A percentile compares a stretch with the other conserved stretches of the same genome.
Conservation (phyloP, 495 filamentous ascomycete species). For the Hyaloscypha finlandica region DNA sequence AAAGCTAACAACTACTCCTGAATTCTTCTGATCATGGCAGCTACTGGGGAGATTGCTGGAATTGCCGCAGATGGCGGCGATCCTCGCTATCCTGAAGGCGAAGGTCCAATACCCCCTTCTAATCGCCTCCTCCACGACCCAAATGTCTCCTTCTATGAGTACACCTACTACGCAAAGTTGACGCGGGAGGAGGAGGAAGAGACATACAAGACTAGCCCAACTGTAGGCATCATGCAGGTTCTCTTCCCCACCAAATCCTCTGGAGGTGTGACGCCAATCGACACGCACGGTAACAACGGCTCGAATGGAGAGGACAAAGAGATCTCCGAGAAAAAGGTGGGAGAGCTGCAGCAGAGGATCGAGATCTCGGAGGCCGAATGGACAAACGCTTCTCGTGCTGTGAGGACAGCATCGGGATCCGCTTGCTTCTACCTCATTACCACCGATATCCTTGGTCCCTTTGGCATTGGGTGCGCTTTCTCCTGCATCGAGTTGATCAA, state of each 20-base stretch:
- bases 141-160: slow-evolving; percentile 39
- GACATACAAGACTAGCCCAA: slow-evolving; percentile 30
- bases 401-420: slow-evolving; percentile 49
- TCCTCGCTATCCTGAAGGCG: neutral
- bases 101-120: neutral
- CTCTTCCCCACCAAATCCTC: slow-evolving; percentile 15
- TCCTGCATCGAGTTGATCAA: neutral
- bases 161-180: slow-evolving; percentile 47
- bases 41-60: neutral
- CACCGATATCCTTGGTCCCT: slow-evolving; percentile 59
- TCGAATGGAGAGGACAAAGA: slow-evolving; percentile 29
- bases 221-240: slow-evolving; percentile 25
- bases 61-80: slow-evolving; percentile 9
- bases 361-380: slow-evolving; percentile 35
- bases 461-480: slow-evolving; percentile 36
- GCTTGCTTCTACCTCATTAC: slow-evolving; percentile 57
- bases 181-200: slow-evolving; percentile 43
- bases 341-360: slow-evolving; percentile 18
- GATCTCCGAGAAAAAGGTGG: neutral
- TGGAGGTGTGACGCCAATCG: slow-evolving; percentile 26
- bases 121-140: slow-evolving; percentile 14
- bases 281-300: slow-evolving; percentile 18
- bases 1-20: too few species aligned
- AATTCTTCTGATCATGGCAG: neutral
- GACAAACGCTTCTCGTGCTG: slow-evolving; percentile 42